Base-by-base conservation (phyloP, 164 flowering plant species). In the Magnolia sinica region DNA sequence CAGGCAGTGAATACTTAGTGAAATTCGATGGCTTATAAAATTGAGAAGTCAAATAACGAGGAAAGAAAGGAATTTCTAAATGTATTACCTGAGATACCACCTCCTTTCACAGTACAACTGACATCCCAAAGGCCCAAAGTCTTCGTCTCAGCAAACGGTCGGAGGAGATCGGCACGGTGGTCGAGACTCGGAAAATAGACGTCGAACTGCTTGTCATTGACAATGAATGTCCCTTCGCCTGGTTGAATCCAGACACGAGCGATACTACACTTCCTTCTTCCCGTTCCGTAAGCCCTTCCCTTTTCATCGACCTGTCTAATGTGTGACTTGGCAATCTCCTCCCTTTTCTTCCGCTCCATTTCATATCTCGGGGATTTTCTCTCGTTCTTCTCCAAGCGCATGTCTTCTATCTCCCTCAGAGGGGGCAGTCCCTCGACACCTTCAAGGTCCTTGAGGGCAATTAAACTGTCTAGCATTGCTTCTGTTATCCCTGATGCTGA, bases 201-300 rank as follows among this genome's bases (percentile, higher is more conserved):
- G 79, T 96, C 98, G 82, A 94, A 89, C 73, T 90, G 83, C 78
- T 91, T 91, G 71, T 90, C 97, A 83, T 96, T 96, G 51, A 96
- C 79, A 8, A 79, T n/a, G 76, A 94, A 91, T 50, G 89, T 89
- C 18, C 98, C 99, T 50, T 89, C 88, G 20, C 99, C 99, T 79
- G 98, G 98, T 82, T 96, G 87, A 83, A 96, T 72, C 93, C 94
- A 96, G 45, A 96, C 98, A 83, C 97, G 94, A 24, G 99, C 99
- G 19, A 94, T 79, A 74, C 99, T 94, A 80, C 96, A 90, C 83
- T 96, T 96, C 86, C 99, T 87, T 84, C 89, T 89, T 77, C 99
- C 99, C 19, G 98, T 94, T 75, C 97, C 99, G 85, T 96, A 96
- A 79, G 99, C 92, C 83, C 96, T 91, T 67, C 98, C 99, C 75